Base-by-base conservation (phyloP, 768 basidiomycete species). In the Plicaturopsis crispa region DNA sequence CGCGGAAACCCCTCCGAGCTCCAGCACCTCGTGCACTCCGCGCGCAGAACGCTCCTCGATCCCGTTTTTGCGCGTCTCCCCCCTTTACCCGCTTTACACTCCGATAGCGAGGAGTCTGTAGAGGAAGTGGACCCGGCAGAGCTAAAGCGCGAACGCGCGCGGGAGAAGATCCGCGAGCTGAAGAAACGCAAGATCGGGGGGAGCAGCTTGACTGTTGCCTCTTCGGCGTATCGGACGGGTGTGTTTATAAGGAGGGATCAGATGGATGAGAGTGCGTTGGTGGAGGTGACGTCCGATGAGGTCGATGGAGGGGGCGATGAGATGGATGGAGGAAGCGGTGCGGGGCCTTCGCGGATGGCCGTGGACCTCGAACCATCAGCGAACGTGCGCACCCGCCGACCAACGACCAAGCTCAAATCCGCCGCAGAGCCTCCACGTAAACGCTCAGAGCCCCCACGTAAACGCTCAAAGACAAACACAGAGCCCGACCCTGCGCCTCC, bases 251-350 rank as follows among this genome's bases (percentile, higher is more conserved):
- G 76, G 11, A 60, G 64, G 20, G 79, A 82, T 46, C 51, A 69
- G 3, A 75, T 69, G 20, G 79, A 82, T 41, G 78, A 81, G 51
- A 78, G 68, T 39, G 65, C 59, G 33, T 73, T 78, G 28, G 76
- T 81, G 8, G 78, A 83, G 44, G 66, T 80, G 22, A 66, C 61
- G 4, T 43, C 60, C 18, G 65, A 61, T 24, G 64, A 57, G 32
- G 50, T 57, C 45, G 48, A 39, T 11, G 22, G 17, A n/a, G n/a
- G n/a, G n/a, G n/a, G n/a, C n/a, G n/a, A n/a, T n/a, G n/a, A n/a
- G n/a, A n/a, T n/a, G n/a, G n/a, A n/a, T n/a, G n/a, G n/a, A n/a
- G n/a, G n/a, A n/a, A n/a, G n/a, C n/a, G n/a, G n/a, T n/a, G n/a
- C n/a, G n/a, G n/a, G n/a, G n/a, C n/a, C n/a, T n/a, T n/a, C n/a